Percentiles rank a stretch among this genome's conserved stretches.
These are phyloP conservation scores for Pulicaria dysenterica DNA, from an alignment of 129 eudicot species.

Conservation along the genomic window DNA sequence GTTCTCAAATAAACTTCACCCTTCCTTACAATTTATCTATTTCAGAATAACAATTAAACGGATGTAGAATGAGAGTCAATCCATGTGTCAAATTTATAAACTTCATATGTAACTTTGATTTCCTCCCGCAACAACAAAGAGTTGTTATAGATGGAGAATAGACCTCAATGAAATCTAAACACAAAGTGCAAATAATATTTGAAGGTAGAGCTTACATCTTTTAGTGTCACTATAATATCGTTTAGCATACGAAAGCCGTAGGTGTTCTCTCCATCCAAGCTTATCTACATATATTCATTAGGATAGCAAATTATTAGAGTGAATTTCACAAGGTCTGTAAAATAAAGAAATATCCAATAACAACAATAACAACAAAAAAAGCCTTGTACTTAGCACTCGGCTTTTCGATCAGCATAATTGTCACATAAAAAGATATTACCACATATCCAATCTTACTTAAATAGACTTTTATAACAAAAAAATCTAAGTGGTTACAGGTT, in stretches of 20 bases:
- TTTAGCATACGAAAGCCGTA: conserved; percentile 82
- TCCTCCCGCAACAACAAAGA: not conserved
- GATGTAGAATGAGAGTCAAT: not conserved
- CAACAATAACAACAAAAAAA: not conserved
- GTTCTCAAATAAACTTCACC: too few relatives aligned
- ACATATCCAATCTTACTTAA: not conserved
- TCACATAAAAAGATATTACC: conserved; percentile 8
- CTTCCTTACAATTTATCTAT: not conserved
- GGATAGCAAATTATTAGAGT: conserved; percentile 17
- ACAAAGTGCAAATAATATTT: conserved; percentile 14
- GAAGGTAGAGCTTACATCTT: conserved; percentile 72
- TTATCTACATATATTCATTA: conserved; percentile 47
- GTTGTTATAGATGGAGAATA: too few relatives aligned
- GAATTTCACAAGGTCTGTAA: conserved; percentile 18
- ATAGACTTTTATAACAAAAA: not conserved
- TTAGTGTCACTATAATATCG: conserved; percentile 76
- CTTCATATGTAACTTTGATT: not conserved
- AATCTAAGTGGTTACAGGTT: not conserved
- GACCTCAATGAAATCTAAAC: not conserved
- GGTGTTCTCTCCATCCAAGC: conserved; percentile 67
- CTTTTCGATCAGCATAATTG: not conserved
- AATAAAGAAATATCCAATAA: not conserved
- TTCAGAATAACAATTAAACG: not conserved
- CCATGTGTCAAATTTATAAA: not conserved
- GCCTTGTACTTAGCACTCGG: not conserved